Base-by-base conservation (phyloP, 306 rosid species). In the Phaseolus lunatus region DNA sequence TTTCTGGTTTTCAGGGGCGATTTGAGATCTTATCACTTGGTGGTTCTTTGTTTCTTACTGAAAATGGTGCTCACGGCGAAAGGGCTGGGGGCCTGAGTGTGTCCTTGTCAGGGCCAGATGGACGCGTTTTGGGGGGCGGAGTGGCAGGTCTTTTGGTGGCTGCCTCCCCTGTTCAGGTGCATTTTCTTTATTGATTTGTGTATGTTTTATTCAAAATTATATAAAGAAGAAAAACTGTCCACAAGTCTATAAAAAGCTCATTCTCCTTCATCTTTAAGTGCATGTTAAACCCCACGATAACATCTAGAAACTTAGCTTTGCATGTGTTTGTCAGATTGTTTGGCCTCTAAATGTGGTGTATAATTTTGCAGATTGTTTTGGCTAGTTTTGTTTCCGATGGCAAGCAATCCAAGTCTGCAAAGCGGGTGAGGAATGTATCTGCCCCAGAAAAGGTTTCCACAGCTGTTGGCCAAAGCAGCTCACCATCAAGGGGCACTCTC, bases 161-260 rank as follows among this genome's bases (percentile, higher is more conserved):
- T 73, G 95, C 96, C 61, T 75, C 93, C 31, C 91, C 98, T 53
- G 83, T 93, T 86, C 97, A 91, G 97, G 97, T 91, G 68, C 75
- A 70, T 75, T 26, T 19, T 31, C 19, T 19, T 24, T 39, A 18
- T 47, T 18, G 39, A 64, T 86, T n/a, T 45, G 7, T 22, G 4
- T 67, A 3, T 22, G 19, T 48, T 33, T 18, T 50, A 39, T 76
- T 20, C 75, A 31, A 33, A 50, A 22, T 68, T 11, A 4, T 10
- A 56, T 7, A 26, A 23, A 43, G 14, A 41, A 24, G 43, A 67
- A 15, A 22, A 39, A 41, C 10, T 18, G 23, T 64, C 19, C 26
- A 1, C 43, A 6, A 49, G 8, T 62, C 23, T 6, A 13, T 39
- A 2, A 35, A 35, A 35, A 26, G 4, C 20, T 29, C 39, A 2